These are phyloP conservation scores for Dipteronia dyeriana DNA, from an alignment of 345 rosid genomes.

Conservation along the genomic window DNA sequence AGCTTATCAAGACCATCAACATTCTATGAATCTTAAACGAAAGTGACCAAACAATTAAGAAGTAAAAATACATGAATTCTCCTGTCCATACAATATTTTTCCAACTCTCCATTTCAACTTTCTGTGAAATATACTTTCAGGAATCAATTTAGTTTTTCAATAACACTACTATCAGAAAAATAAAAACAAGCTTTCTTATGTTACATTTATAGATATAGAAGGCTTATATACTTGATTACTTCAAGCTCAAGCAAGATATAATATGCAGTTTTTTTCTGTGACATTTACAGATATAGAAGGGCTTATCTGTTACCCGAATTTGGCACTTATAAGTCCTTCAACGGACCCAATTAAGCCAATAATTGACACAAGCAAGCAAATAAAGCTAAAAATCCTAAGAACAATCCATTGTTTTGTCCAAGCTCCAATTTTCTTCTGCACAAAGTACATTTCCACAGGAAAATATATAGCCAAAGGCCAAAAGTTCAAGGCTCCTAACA, in stretches of 20 bases:
- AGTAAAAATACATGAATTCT: too few relatives aligned
- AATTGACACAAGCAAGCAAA: slow-evolving; percentile 42
- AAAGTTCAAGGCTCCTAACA: slow-evolving; percentile 64
- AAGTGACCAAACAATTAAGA: neutral
- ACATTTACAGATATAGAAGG: neutral
- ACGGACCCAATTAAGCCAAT: slow-evolving; percentile 49
- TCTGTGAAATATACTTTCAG: too few relatives aligned
- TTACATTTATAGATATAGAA: neutral
- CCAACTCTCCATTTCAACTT: too few relatives aligned
- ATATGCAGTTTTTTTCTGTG: neutral
- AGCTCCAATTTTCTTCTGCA: slow-evolving; percentile 46
- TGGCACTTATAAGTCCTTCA: slow-evolving; percentile 44
- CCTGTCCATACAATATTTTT: too few relatives aligned
- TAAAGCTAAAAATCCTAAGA: slow-evolving; percentile 52
- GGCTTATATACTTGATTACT: neutral
- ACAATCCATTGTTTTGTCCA: slow-evolving; percentile 58
- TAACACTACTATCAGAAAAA: too few relatives aligned
- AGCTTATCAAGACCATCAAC: neutral
- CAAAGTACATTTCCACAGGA: slow-evolving; percentile 67
- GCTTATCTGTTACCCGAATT: slow-evolving; percentile 26
- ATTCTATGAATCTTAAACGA: neutral
- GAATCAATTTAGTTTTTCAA: too few relatives aligned
- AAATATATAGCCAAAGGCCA: slow-evolving; percentile 70
- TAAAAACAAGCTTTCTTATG: neutral
- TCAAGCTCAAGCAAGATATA: neutral